phyloP scores from a whole-genome alignment of 192 early-diverging fungal species.

The Umbelopsis sp. region DNA sequence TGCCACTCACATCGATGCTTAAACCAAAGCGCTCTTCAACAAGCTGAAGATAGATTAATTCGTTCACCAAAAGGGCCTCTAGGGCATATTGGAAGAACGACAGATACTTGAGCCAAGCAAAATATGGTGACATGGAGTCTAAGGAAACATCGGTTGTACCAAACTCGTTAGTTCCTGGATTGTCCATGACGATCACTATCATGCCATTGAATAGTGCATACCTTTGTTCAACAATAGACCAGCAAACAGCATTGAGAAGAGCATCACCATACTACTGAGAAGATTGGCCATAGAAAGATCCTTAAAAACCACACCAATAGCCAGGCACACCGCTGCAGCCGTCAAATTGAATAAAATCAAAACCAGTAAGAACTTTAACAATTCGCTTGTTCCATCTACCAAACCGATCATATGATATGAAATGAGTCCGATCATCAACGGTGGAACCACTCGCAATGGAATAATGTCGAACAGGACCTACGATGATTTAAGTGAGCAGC shows the following conservation, averaged over 20 bases:
- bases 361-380: constrained; percentile 73
- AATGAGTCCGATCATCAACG: constrained; percentile 79
- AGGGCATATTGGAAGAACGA: constrained; percentile 92
- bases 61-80: constrained; percentile 90
- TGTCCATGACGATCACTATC: not conserved
- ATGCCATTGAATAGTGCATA: constrained; percentile 21
- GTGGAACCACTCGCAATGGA: constrained; percentile 78
- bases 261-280: constrained; percentile 76
- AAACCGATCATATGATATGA: constrained; percentile 87
- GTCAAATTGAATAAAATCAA: constrained; percentile 82
- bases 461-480: constrained; percentile 69
- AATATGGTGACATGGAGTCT: constrained; percentile 70
- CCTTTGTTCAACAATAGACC: constrained; percentile 88
- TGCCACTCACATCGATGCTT: constrained; percentile 67
- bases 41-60: constrained; percentile 78
- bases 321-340: constrained; percentile 74
- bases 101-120: constrained; percentile 67
- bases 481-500: too few relatives aligned
- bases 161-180: not conserved
- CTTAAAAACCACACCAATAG: constrained; percentile 71
- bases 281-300: constrained; percentile 79
- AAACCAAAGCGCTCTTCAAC: constrained; percentile 81
- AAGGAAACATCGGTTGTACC: constrained; percentile 1
- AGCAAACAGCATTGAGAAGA: constrained; percentile 89
- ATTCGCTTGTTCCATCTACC: constrained; percentile 57